A percentile compares a stretch with the other conserved stretches of the same genome.
Conservation (phyloP, 371 early-diverging fungal species). For the Mucor piriformis region DNA sequence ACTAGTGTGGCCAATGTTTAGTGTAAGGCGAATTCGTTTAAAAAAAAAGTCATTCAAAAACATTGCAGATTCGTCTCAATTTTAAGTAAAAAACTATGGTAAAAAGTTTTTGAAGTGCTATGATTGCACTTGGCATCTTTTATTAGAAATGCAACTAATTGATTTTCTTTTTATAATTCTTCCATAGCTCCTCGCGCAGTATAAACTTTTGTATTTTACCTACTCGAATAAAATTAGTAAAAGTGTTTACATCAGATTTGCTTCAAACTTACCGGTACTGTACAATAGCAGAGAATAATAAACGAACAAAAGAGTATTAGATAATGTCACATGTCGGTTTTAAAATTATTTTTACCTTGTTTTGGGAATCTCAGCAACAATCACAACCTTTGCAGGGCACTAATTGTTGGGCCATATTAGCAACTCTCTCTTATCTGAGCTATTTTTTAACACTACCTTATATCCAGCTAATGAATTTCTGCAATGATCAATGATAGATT, state of each 20-base stretch:
- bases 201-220: conserved; percentile 47
- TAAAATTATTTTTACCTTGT: conserved; percentile 27
- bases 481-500: conserved; percentile 49
- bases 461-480: conserved; percentile 54
- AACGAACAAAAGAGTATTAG: neutral
- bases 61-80: too few species aligned
- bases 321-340: neutral
- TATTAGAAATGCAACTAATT: too few species aligned
- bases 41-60: too few species aligned
- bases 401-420: conserved; percentile 1
- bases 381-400: conserved; percentile 38
- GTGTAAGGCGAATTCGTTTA: too few species aligned
- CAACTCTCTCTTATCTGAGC: neutral
- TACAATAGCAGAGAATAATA: too few species aligned
- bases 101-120: neutral
- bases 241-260: neutral
- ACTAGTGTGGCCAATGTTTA: too few species aligned
- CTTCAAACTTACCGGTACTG: conserved; percentile 34
- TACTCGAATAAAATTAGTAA: conserved; percentile 2
- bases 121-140: neutral
- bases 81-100: too few species aligned
- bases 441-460: conserved; percentile 28
- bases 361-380: conserved; percentile 36
- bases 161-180: conserved; percentile 23
- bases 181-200: conserved; percentile 28